These are phyloP conservation scores for Vitis amurensis DNA, from an alignment of 164 flowering plant genomes.

Conservation along the genomic window DNA sequence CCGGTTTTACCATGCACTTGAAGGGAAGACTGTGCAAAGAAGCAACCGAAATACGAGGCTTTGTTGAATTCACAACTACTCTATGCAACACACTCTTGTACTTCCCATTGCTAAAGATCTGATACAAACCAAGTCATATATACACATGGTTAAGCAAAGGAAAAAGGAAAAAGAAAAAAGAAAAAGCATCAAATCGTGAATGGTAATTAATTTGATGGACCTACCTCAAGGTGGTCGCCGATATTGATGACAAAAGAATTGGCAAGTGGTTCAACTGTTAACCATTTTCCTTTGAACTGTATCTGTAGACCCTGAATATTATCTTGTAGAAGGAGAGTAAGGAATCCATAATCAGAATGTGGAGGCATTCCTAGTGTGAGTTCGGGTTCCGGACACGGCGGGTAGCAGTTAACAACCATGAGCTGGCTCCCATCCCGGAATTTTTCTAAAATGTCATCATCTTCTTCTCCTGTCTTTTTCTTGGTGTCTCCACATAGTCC, in stretches of 20 bases:
- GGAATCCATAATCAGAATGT: slow-evolving; percentile 87
- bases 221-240: slow-evolving; percentile 84
- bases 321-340: slow-evolving; percentile 86
- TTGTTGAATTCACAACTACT: slow-evolving; percentile 55
- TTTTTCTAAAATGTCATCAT: slow-evolving; percentile 29
- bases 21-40: slow-evolving; percentile 70
- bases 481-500: slow-evolving; percentile 24
- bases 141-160: too few relatives aligned
- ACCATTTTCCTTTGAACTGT: slow-evolving; percentile 53
- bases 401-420: slow-evolving; percentile 73
- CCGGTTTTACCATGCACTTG: slow-evolving; percentile 43
- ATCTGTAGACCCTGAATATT: slow-evolving; percentile 68
- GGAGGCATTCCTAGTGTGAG: slow-evolving; percentile 89
- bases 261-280: slow-evolving; percentile 62
- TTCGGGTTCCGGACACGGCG: slow-evolving; percentile 82
- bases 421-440: slow-evolving; percentile 78
- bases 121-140: too few relatives aligned
- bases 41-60: slow-evolving; percentile 65
- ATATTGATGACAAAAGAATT: slow-evolving; percentile 72
- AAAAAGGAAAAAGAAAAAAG: neutral
- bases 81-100: slow-evolving; percentile 86
- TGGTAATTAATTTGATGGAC: neutral
- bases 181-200: neutral
- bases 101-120: slow-evolving; percentile 64
- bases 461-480: slow-evolving; percentile 15